Evolutionary conservation across 192 early-diverging fungal genomes (phyloP).

Genomic region (Thamnidium elegans): DNA sequence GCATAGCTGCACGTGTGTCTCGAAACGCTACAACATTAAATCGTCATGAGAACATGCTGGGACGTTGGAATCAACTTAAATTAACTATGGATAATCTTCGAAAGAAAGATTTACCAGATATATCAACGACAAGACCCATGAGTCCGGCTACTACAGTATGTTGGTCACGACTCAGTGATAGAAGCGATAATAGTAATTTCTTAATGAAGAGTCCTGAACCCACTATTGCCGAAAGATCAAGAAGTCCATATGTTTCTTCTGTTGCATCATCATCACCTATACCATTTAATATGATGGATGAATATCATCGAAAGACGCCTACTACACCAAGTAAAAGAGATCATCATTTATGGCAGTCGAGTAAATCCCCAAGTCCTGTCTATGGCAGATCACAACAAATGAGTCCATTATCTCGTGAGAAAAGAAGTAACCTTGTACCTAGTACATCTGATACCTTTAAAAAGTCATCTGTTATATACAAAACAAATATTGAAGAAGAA

Average conservation of each 20-base stretch:
- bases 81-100: slow-evolving; percentile 35
- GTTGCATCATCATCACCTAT: slow-evolving; percentile 5
- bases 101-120: slow-evolving; percentile 32
- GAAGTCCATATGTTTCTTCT: slow-evolving; percentile 13
- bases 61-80: slow-evolving; percentile 49
- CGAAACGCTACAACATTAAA: slow-evolving; percentile 42
- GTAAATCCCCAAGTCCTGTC: slow-evolving; percentile 23
- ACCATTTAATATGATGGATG: slow-evolving; percentile 13
- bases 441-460: slow-evolving; percentile 1
- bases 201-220: slow-evolving; percentile 27
- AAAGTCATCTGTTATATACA: no score
- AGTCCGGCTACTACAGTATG: slow-evolving; percentile 19
- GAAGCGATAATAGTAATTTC: slow-evolving; percentile 22
- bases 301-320: slow-evolving; percentile 14
- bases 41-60: slow-evolving; percentile 48
- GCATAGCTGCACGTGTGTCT: slow-evolving; percentile 46
- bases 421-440: not conserved
- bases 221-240: slow-evolving; percentile 5
- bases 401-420: not conserved
- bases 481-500: no score
- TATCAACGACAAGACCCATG: slow-evolving; percentile 27
- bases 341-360: slow-evolving; percentile 16
- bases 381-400: slow-evolving; percentile 12
- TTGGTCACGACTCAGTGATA: slow-evolving; percentile 31
- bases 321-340: slow-evolving; percentile 20